Conservation (phyloP, 768 basidiomycete species). For the Gelatoporia subvermispora region DNA sequence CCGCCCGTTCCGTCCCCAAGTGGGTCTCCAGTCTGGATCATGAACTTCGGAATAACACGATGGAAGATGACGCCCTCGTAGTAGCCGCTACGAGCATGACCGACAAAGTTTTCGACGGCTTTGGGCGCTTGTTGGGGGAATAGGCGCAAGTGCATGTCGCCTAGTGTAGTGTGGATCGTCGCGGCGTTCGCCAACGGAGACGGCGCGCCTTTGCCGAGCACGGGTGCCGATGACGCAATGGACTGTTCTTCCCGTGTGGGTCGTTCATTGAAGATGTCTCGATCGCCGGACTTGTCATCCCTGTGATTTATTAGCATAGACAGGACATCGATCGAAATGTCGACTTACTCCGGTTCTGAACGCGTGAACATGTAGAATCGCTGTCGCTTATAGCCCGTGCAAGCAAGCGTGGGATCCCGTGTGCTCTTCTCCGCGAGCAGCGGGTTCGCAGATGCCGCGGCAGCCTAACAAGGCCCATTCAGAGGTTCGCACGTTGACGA, state of each 20-base stretch:
- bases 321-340: background rate
- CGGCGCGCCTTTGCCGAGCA: constrained; percentile 45
- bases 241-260: constrained; percentile 95
- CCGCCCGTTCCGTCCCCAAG: constrained; percentile 94
- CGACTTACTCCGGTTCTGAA: constrained; percentile 78
- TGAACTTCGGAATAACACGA: constrained; percentile 96
- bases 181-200: constrained; percentile 74
- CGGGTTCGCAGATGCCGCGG: constrained; percentile 95
- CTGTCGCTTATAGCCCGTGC: constrained; percentile 88
- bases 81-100: constrained; percentile 82
- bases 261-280: constrained; percentile 97
- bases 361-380: constrained; percentile 95
- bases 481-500: background rate
- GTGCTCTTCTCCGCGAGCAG: constrained; percentile 80
- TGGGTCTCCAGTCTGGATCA: constrained; percentile 96
- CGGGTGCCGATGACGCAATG: constrained; percentile 61
- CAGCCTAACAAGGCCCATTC: constrained; percentile 50
- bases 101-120: constrained; percentile 97
- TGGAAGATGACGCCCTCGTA: constrained; percentile 95
- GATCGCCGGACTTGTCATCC: constrained; percentile 81
- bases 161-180: constrained; percentile 91
- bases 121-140: constrained; percentile 93
- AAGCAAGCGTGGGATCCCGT: constrained; percentile 88
- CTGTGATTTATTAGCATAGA: constrained; percentile 31
- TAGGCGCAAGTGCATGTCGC: constrained; percentile 85